A percentile compares a stretch with the other conserved stretches of the same genome.
These are phyloP conservation scores for Dendrobium huoshanense DNA, from an alignment of 106 monocot species.

Conservation along the genomic window DNA sequence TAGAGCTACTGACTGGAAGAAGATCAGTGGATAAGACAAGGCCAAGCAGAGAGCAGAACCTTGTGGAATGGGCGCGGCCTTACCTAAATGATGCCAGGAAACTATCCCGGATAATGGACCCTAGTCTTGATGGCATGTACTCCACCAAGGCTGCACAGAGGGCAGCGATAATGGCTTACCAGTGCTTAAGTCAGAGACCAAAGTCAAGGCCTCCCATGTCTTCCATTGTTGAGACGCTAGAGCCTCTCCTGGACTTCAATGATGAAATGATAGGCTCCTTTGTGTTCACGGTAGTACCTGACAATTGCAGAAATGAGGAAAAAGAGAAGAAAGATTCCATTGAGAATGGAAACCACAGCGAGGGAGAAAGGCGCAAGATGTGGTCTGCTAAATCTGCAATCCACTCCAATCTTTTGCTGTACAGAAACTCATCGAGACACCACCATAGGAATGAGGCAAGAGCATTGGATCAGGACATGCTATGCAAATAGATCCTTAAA, in stretches of 20 bases:
- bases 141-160: constrained; percentile 49
- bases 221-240: constrained; percentile 42
- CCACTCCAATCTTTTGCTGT: not conserved
- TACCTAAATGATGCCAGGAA: constrained; percentile 33
- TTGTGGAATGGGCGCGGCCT: constrained; percentile 68
- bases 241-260: constrained; percentile 31
- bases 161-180: constrained; percentile 46
- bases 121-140: constrained; percentile 47
- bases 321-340: not conserved
- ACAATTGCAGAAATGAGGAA: not conserved
- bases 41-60: constrained; percentile 49
- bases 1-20: constrained; percentile 62
- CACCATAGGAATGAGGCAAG: not conserved
- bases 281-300: constrained; percentile 27
- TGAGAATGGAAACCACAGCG: not conserved
- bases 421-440: not conserved
- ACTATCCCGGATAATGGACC: constrained; percentile 52
- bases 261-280: constrained; percentile 29
- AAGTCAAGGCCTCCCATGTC: constrained; percentile 60
- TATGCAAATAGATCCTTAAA: not conserved
- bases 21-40: constrained; percentile 40
- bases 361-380: not conserved
- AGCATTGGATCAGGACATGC: not conserved
- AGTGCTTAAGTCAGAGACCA: constrained; percentile 47
- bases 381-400: not conserved